phyloP scores from a whole-genome alignment of 805 yeast species.

The Pichia phayaonensis region DNA sequence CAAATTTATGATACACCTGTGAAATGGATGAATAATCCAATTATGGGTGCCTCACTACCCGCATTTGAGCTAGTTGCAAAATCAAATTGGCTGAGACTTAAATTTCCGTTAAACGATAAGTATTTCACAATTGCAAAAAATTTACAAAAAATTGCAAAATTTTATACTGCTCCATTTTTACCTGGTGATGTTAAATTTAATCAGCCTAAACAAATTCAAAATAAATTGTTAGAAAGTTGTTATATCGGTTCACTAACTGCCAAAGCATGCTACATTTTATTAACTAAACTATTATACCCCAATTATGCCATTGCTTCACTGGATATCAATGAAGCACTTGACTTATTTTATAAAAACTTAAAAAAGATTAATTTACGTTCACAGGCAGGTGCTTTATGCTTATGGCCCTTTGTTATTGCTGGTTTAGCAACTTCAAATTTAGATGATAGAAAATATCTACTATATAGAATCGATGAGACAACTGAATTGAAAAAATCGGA shows the following conservation, averaged over 20 bases:
- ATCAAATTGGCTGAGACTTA: slow-evolving; percentile 24
- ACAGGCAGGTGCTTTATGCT: slow-evolving; percentile 4
- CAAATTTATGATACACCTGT: slow-evolving; percentile 29
- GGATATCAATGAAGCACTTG: slow-evolving; percentile 3
- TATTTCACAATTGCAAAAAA: neutral
- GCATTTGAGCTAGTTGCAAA: slow-evolving; percentile 33
- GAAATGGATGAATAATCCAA: slow-evolving; percentile 35
- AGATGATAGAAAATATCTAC: slow-evolving; percentile 8
- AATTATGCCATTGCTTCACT: neutral
- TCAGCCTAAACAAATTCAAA: slow-evolving; percentile 9
- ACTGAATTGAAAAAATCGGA: slow-evolving; percentile 9
- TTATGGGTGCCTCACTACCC: slow-evolving; percentile 30
- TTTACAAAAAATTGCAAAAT: slow-evolving; percentile 6
- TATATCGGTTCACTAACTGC: slow-evolving; percentile 8
- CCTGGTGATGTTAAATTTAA: slow-evolving; percentile 2
- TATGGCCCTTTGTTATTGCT: slow-evolving; percentile 14
- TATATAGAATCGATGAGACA: slow-evolving; percentile 5
- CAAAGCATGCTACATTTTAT: slow-evolving; percentile 6
- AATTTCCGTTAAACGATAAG: slow-evolving; percentile 5
- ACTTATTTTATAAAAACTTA: slow-evolving; percentile 2
- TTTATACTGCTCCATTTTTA: slow-evolving; percentile 6
- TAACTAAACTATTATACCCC: slow-evolving; percentile 9
- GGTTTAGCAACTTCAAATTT: slow-evolving; percentile 9
- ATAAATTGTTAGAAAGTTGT: slow-evolving; percentile 11
- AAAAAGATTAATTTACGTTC: slow-evolving; percentile 3